Evolutionary conservation across 345 rosid genomes (phyloP).

Genomic region (Acer negundo): DNA sequence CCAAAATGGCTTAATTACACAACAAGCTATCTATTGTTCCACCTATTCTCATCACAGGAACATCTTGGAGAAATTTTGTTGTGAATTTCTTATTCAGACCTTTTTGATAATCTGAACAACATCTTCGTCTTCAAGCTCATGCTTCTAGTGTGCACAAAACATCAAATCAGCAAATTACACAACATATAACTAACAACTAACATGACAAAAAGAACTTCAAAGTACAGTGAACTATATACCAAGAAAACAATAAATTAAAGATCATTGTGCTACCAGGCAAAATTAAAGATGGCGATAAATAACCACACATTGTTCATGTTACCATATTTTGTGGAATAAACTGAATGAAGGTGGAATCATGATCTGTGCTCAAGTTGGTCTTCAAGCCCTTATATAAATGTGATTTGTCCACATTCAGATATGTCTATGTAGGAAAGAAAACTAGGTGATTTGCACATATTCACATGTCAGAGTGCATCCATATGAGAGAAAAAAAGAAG

Average conservation of each 20-base stretch:
- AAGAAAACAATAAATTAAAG: neutral
- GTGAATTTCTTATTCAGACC: constrained; percentile 41
- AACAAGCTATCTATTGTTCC: constrained; percentile 26
- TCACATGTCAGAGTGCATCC: neutral
- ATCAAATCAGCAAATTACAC: constrained; percentile 12
- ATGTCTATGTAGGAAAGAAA: neutral
- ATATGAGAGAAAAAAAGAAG: neutral
- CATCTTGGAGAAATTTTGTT: neutral
- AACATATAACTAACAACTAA: neutral
- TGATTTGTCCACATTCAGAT: neutral
- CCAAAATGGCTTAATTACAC: constrained; percentile 22
- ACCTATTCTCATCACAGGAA: constrained; percentile 13
- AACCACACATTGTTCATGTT: too few species aligned
- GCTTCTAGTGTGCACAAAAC: constrained; percentile 58
- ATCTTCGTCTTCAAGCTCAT: constrained; percentile 97
- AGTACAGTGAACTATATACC: neutral
- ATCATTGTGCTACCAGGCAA: neutral
- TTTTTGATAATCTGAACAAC: constrained; percentile 96
- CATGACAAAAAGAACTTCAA: neutral
- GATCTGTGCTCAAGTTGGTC: neutral
- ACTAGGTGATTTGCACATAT: neutral
- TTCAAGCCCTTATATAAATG: neutral
- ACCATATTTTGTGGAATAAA: neutral
- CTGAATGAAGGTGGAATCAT: neutral
- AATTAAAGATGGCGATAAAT: too few species aligned